Evolutionary conservation across 2,329 filamentous ascomycete genomes (phyloP).

Genomic region (Orbilia blumenaviensis): DNA sequence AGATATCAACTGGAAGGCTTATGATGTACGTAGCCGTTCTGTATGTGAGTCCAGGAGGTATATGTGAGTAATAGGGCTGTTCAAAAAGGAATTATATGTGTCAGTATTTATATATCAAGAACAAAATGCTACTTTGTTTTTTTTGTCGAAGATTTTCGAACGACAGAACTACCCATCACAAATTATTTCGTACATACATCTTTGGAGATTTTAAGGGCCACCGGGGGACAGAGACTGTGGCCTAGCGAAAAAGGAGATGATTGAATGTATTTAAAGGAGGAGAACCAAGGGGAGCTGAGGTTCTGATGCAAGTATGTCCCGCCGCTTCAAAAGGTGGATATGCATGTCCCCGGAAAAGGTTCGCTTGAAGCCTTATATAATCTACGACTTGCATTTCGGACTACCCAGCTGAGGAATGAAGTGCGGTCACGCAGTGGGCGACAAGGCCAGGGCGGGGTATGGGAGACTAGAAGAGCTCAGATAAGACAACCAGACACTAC

Average conservation of each 20-base stretch:
- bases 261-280: conserved; percentile 1
- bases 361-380: conserved; percentile 53
- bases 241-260: conserved; percentile 14
- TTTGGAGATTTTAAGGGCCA: conserved; percentile 24
- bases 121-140: conserved; percentile 37
- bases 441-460: conserved; percentile 18
- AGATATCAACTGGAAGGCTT: conserved; percentile 27
- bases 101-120: conserved; percentile 26
- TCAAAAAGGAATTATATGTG: conserved; percentile 46
- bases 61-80: conserved; percentile 45
- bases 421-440: conserved; percentile 37
- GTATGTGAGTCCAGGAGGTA: conserved; percentile 8
- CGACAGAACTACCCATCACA: conserved; percentile 1
- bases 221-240: conserved; percentile 47
- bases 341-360: conserved; percentile 47
- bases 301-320: conserved; percentile 51
- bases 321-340: conserved; percentile 15
- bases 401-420: conserved; percentile 40
- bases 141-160: background rate
- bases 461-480: conserved; percentile 36
- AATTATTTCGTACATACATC: conserved; percentile 34
- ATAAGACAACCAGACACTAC: conserved; percentile 48
- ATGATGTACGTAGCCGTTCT: conserved; percentile 32
- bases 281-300: conserved; percentile 41
- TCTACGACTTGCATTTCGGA: conserved; percentile 1